Base-by-base conservation (phyloP, 495 filamentous ascomycete species). In the Lentithecium fluviatile region DNA sequence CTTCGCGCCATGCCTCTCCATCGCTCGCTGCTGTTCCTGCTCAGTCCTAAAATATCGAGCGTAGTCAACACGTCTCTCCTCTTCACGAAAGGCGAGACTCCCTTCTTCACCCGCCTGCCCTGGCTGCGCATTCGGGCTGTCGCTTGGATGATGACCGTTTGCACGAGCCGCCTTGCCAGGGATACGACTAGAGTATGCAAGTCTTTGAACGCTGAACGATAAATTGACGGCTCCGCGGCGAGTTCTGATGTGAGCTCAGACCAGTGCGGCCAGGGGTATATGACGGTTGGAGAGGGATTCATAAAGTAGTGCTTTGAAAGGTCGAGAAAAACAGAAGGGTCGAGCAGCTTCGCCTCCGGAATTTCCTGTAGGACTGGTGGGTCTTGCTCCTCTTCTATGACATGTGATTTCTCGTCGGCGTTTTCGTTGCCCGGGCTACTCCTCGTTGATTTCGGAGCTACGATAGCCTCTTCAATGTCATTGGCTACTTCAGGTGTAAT, bases 51-150 rank as follows among this genome's bases (percentile, higher is more conserved):
- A 0, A 81, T 80, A 11, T 85, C 74, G 1, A 83, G 69, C 0
- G 90, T 89, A 1, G 87, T 83, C 21, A 75, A 66, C 0, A 93
- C 88, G 67, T 96, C 91, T 42, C 75, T 70, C 2, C 53, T 62
- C 52, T 74, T 80, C 24, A 94, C 79, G 0, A 73, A 45, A 1
- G 62, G 66, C 6, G 21, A 38, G 6, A 54, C 52, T 1, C 46
- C 57, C 32, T 65, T 61, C 38, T 61, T 62, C 2, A 29, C 34
- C n/a, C 61, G 52, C 58, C 58, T 58, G 36, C 55, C 53, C 23
- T 65, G 52, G 1, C 57, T 34, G 24, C 66, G 52, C 32, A 69
- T 45, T 32, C 66, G 52, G 26, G 66, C 65, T 7, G 58, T 62
- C 6, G 66, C 62, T 50, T 69, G 62, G 3, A 65, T 49, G 3